Conservation (phyloP, 2,329 filamentous ascomycete species). For the Penicillium freii region DNA sequence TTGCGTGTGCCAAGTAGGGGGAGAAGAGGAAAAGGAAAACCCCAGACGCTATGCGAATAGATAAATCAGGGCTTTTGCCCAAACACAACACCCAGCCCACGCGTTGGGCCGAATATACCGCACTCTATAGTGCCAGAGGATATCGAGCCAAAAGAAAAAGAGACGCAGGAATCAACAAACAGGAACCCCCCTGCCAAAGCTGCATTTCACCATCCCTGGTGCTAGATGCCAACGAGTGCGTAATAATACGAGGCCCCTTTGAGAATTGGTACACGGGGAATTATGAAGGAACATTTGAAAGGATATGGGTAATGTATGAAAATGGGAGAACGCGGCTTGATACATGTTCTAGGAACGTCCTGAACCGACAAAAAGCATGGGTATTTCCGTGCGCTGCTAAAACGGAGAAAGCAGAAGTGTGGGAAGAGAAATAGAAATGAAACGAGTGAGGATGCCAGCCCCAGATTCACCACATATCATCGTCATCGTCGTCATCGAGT, state of each 20-base stretch:
- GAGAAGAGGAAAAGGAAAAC: conserved; percentile 26
- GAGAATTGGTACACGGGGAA: neutral
- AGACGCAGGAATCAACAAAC: neutral
- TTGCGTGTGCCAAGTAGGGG: conserved; percentile 6
- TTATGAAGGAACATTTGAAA: conserved; percentile 1
- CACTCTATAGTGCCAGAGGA: conserved; percentile 12
- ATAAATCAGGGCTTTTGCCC: conserved; percentile 30
- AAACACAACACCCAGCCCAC: conserved; percentile 5
- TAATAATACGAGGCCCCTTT: conserved; percentile 1
- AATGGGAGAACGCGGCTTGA: conserved; percentile 16
- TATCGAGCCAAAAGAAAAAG: neutral
- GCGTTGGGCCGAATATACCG: conserved; percentile 14
- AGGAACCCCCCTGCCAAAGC: neutral
- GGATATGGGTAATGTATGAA: conserved; percentile 3
- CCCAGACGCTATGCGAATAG: conserved; percentile 41
- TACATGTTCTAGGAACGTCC: conserved; percentile 30
- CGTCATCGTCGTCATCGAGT: conserved; percentile 45
- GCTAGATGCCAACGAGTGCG: neutral
- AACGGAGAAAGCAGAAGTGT: conserved; percentile 26
- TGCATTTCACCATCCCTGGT: neutral
- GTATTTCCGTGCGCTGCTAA: conserved; percentile 32
- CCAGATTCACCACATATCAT: conserved; percentile 50
- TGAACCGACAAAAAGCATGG: conserved; percentile 30
- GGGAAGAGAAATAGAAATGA: conserved; percentile 14
- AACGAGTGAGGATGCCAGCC: conserved; percentile 21